Base-by-base conservation (phyloP, 805 yeast genomes). In the Isabelozyma heimii region DNA sequence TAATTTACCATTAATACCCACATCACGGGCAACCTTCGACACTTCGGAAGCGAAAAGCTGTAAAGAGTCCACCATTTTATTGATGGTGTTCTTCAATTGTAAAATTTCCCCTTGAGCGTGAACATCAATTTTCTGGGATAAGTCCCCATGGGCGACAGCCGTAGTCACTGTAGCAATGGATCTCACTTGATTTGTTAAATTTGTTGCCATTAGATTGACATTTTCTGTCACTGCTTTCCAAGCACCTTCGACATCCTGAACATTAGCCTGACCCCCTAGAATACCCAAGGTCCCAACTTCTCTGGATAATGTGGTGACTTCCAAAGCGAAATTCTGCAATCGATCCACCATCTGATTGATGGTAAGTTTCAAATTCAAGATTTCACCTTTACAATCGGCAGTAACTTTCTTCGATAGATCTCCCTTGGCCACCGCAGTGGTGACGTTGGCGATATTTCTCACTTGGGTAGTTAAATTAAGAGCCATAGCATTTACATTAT, bases 61-160 rank as follows among this genome's bases (percentile, higher is more conserved):
- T 60, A 89, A 79, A 42, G 94, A 83, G 64, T 89, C 96, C 76
- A 89, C 96, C 97, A 89, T 89, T 73, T 87, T 88, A 66, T 89
- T 89, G 69, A 89, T 89, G 7, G 97, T 89, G 52, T 85, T 80
- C 61, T 89, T 89, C 67, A 89, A 79, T 53, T 91, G 94, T 57
- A 89, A 76, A 57, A 89, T 89, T 63, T 89, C 96, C 47, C 96
- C 96, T 64, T 89, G 92, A 8, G 96, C 96, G 59, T 85, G 92
- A 24, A 89, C 96, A 53, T 82, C 89, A 67, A 89, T 89, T 67
- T 89, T 89, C 61, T 86, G 91, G 3, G 88, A 82, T 55, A 89
- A 75, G 62, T 89, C 95, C 60, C 96, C 96, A 65, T 87, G 87
- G 1, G 96, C 96, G 41, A 89, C 96, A 3, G 95, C 96, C 3